Evolutionary conservation across 2,329 filamentous ascomycete species (phyloP).

Genomic region (Dactylellina leptospora): DNA sequence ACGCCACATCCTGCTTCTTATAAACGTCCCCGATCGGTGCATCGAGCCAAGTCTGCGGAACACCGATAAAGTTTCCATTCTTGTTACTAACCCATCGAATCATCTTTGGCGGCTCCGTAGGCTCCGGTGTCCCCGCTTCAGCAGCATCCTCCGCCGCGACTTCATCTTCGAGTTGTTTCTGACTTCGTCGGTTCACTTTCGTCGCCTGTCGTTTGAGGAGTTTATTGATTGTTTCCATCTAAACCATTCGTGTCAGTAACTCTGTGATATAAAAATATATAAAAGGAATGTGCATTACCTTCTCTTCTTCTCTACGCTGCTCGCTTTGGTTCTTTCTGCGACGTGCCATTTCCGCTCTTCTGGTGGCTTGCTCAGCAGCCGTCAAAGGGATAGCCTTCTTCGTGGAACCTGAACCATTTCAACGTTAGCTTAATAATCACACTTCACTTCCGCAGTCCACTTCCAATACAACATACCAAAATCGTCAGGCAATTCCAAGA

Average conservation of each 20-base stretch:
- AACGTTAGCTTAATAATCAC: constrained; percentile 36
- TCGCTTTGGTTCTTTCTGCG: constrained; percentile 77
- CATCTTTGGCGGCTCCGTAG: constrained; percentile 69
- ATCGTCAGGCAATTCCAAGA: constrained; percentile 63
- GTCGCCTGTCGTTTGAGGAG: constrained; percentile 85
- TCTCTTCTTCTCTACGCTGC: constrained; percentile 81
- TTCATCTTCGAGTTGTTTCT: constrained; percentile 61
- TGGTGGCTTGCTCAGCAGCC: constrained; percentile 76
- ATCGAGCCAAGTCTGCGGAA: constrained; percentile 74
- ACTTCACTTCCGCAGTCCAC: not conserved
- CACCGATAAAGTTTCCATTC: constrained; percentile 70
- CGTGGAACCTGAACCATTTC: constrained; percentile 22
- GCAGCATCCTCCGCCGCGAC: constrained; percentile 60
- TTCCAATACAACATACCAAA: constrained; percentile 52
- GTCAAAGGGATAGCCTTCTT: constrained; percentile 63
- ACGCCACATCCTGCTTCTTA: constrained; percentile 59
- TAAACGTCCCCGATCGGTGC: constrained; percentile 70
- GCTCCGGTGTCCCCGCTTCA: constrained; percentile 60
- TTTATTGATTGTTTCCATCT: constrained; percentile 93
- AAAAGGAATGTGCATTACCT: constrained; percentile 63
- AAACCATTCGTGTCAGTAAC: not conserved
- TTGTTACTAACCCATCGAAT: constrained; percentile 76
- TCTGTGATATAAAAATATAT: not conserved
- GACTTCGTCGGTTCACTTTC: constrained; percentile 67
- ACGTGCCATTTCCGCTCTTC: constrained; percentile 76